Evolutionary conservation across 1,284 basidiomycete genomes (phyloP), one percentile per base, ranked within the genome.

Genomic region (Pterula multifida): DNA sequence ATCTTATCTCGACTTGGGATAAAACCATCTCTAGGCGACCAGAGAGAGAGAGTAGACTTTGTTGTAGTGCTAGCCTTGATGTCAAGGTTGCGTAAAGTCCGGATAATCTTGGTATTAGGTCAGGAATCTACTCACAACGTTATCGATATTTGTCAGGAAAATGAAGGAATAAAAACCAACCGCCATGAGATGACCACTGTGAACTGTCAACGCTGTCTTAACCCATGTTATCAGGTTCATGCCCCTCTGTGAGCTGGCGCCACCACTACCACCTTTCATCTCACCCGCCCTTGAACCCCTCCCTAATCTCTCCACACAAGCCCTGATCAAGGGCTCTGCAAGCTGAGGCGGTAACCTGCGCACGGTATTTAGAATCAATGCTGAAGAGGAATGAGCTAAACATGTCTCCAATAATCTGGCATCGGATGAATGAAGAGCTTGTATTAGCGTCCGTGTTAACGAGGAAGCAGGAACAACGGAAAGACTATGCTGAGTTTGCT

Each of bases 371-470:
- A 84, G 78, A 57, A 99, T 90, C 39, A 98, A 70, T 1, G 71
- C 68, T 6, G 78, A 71, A 57, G 96, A 85, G 17, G 90, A 88
- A 67, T 98, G 91, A 0, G 78, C 70, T 26, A 99, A 70, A 68
- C 93, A 97, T 24, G 86, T 84, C 60, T 96, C 91, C 52, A 98
- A 71, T 36, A 98, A 70, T 3, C 83, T 80, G 0, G 85, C 79
- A 69, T 99, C 96, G 19, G 88, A 87, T 2, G 95, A 97, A 64
- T 99, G 95, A 45, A 99, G 70, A 0, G 96, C 95, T 68, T 99
- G 96, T 48, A 95, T 90, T 47, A 99, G 76, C 13, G 95, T 94
- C 49, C 93, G 85, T 22, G 95, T 91, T 50, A 98, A 78, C 1
- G 95, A 96, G 53, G 86, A 83, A 1, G 90, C 83, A 44, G 90